Evolutionary conservation across 345 rosid genomes (phyloP).

Genomic region (Carallia pectinifolia): DNA sequence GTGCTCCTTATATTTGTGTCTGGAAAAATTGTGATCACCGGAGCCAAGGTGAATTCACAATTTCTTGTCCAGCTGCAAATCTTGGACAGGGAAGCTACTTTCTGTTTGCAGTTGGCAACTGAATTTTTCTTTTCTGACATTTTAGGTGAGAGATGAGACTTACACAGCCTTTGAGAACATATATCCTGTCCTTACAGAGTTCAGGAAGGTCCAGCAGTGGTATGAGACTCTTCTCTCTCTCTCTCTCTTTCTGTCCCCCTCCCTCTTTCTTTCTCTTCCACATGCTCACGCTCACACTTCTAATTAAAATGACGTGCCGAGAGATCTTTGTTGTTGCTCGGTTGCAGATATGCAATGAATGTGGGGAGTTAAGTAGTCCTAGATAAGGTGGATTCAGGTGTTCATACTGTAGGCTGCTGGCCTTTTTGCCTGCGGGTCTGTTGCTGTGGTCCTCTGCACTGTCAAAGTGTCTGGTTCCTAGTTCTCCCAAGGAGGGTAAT

Average conservation of each 20-base stretch:
- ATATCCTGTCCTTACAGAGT: conserved; percentile 91
- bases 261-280: neutral
- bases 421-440: conserved; percentile 2
- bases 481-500: neutral
- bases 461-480: conserved; percentile 1
- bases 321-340: too few species aligned
- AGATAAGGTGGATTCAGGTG: conserved; percentile 9
- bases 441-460: neutral
- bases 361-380: neutral
- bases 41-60: conserved; percentile 73
- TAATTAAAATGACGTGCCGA: neutral
- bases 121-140: neutral
- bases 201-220: conserved; percentile 90
- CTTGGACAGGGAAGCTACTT: neutral
- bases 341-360: conserved; percentile 6
- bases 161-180: conserved; percentile 95
- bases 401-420: neutral
- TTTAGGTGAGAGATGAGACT: conserved; percentile 84
- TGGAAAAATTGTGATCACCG: conserved; percentile 96
- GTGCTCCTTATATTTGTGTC: conserved; percentile 96
- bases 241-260: neutral
- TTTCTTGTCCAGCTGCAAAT: neutral
- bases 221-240: conserved; percentile 19
- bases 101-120: neutral
- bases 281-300: too few species aligned